phyloP scores from a whole-genome alignment of 2,329 filamentous ascomycete species.

The Penicillium oxalicum region DNA sequence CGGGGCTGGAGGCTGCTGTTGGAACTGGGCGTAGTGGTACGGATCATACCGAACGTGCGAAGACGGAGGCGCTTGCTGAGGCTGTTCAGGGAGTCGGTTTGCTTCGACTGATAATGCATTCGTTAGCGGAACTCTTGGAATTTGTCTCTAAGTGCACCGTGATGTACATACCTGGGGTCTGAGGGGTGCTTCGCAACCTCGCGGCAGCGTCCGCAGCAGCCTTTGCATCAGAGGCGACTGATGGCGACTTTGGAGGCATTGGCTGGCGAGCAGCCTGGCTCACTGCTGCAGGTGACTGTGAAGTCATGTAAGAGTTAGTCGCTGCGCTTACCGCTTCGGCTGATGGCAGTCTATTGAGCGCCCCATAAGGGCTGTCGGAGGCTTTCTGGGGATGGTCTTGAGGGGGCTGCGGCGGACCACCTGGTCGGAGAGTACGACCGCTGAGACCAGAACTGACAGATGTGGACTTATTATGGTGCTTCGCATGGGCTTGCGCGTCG shows the following conservation, averaged over 20 bases:
- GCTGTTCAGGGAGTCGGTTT: conserved; percentile 33
- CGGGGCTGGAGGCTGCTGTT: conserved; percentile 26
- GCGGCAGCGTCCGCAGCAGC: conserved; percentile 46
- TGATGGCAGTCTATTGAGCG: conserved; percentile 33
- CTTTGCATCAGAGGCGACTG: conserved; percentile 44
- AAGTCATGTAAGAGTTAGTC: conserved; percentile 39
- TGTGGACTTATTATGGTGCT: conserved; percentile 59
- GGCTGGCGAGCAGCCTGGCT: conserved; percentile 35
- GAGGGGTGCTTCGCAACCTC: conserved; percentile 42
- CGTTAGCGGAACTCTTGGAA: conserved; percentile 20
- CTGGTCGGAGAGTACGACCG: conserved; percentile 60
- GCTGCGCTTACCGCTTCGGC: conserved; percentile 40
- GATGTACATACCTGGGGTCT: conserved; percentile 32
- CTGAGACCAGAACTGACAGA: conserved; percentile 52
- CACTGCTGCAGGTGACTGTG: conserved; percentile 39
- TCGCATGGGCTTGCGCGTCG: conserved; percentile 74
- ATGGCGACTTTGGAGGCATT: conserved; percentile 43
- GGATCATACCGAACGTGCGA: conserved; percentile 44
- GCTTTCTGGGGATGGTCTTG: conserved; percentile 36
- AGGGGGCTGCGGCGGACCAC: conserved; percentile 40
- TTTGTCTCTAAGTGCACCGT: conserved; percentile 17
- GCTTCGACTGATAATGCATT: conserved; percentile 30
- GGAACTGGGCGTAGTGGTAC: conserved; percentile 36
- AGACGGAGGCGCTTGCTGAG: conserved; percentile 34
- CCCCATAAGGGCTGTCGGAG: conserved; percentile 32